Conservation (phyloP, 2,329 filamentous ascomycete species). For the Monosporascus sp. region DNA sequence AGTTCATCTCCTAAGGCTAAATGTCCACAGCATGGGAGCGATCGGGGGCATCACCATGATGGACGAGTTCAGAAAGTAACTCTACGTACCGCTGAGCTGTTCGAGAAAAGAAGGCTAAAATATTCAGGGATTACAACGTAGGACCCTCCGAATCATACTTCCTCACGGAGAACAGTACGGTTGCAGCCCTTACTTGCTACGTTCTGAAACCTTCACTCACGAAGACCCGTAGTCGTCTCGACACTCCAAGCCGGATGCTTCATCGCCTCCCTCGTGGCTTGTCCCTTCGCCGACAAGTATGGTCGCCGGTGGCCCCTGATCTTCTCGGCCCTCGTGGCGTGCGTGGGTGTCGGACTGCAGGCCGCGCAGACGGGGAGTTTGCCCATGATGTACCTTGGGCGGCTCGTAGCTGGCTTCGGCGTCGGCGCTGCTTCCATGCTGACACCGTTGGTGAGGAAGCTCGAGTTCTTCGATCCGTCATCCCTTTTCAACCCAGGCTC, state of each 20-base stretch:
- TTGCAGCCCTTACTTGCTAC: neutral
- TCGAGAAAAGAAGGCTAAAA: slow-evolving; percentile 6
- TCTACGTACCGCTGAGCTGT: neutral
- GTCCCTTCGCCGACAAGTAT: slow-evolving; percentile 38
- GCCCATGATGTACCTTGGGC: slow-evolving; percentile 59
- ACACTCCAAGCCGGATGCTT: slow-evolving; percentile 66
- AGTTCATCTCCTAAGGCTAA: slow-evolving; percentile 19
- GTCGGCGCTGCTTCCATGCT: slow-evolving; percentile 45
- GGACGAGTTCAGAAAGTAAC: slow-evolving; percentile 48
- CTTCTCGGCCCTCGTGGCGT: slow-evolving; percentile 49
- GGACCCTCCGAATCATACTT: slow-evolving; percentile 29
- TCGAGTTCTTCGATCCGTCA: neutral
- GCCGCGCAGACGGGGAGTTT: slow-evolving; percentile 55
- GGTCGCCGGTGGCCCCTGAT: slow-evolving; percentile 54
- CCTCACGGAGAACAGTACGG: slow-evolving; percentile 49
- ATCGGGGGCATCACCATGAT: slow-evolving; percentile 63
- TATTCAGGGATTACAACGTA: slow-evolving; percentile 40
- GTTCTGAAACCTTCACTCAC: neutral
- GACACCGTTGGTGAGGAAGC: slow-evolving; percentile 25
- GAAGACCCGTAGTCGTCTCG: slow-evolving; percentile 45
- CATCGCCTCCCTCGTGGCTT: slow-evolving; percentile 48
- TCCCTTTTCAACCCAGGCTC: neutral
- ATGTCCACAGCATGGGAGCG: slow-evolving; percentile 53
- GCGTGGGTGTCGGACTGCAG: slow-evolving; percentile 60
- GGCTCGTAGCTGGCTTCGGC: slow-evolving; percentile 46